These are phyloP conservation scores for Tolypocladium album DNA, from an alignment of 2,329 filamentous ascomycete species.

Conservation along the genomic window DNA sequence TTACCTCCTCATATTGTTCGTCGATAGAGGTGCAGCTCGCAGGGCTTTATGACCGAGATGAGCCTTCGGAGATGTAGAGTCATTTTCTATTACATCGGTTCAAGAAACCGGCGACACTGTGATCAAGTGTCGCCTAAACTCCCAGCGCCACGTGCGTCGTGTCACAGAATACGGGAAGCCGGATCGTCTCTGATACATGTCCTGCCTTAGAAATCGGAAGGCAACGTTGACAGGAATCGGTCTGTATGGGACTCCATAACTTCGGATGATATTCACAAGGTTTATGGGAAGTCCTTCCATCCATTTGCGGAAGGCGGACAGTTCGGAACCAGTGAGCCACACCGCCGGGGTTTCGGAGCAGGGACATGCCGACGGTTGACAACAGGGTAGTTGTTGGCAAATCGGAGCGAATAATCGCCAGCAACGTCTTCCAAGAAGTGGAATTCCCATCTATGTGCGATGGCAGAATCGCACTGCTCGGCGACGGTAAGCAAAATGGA, in stretches of 20 bases:
- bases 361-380: background rate
- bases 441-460: constrained; percentile 9
- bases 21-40: background rate
- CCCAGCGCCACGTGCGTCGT: background rate
- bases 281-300: constrained; percentile 8
- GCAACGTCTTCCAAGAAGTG: constrained; percentile 10
- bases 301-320: constrained; percentile 8
- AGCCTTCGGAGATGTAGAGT: background rate
- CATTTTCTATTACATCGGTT: background rate
- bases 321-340: constrained; percentile 3
- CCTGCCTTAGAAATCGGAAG: constrained; percentile 2
- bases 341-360: background rate
- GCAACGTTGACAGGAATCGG: constrained; percentile 4
- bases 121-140: background rate
- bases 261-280: constrained; percentile 5
- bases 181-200: background rate
- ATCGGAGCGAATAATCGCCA: constrained; percentile 8
- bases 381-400: constrained; percentile 6
- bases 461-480: constrained; percentile 9
- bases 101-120: background rate
- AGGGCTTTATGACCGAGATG: background rate
- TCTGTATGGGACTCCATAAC: constrained; percentile 8
- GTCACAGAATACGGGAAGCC: background rate
- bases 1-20: background rate
- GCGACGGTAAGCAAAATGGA: constrained; percentile 6